Conservation (phyloP, 192 early-diverging fungal genomes). For the Blastocladiella britannica region DNA sequence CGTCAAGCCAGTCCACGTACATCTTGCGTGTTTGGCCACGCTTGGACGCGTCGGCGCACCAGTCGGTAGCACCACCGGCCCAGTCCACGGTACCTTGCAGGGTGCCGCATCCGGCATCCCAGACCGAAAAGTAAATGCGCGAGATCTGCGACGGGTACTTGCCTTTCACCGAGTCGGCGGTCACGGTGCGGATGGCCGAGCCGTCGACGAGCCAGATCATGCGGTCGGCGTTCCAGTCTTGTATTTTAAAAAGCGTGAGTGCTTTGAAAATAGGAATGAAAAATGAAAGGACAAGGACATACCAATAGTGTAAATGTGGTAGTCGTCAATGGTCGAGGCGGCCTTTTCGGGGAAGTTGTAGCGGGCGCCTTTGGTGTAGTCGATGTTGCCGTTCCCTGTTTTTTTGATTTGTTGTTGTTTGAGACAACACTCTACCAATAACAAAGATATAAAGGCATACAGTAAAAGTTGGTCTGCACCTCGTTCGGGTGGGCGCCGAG, state of each 20-base stretch:
- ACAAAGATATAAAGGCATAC: neutral
- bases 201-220: slow-evolving; percentile 27
- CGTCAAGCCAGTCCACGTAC: neutral
- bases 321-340: slow-evolving; percentile 18
- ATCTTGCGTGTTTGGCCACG: neutral
- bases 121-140: slow-evolving; percentile 33
- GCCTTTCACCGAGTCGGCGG: slow-evolving; percentile 8
- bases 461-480: slow-evolving; percentile 43
- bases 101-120: slow-evolving; percentile 35
- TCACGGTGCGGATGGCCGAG: slow-evolving; percentile 21
- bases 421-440: neutral
- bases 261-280: too few species aligned
- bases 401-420: too few species aligned
- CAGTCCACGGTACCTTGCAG: slow-evolving; percentile 24
- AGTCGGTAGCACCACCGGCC: slow-evolving; percentile 34
- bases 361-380: slow-evolving; percentile 26
- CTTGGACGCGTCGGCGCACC: slow-evolving; percentile 7
- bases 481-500: slow-evolving; percentile 25
- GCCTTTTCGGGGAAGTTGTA: slow-evolving; percentile 9
- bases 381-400: slow-evolving; percentile 21
- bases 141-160: slow-evolving; percentile 29
- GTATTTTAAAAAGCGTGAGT: too few species aligned
- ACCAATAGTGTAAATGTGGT: slow-evolving; percentile 31
- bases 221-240: slow-evolving; percentile 32
- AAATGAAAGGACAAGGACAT: too few species aligned